Conservation (phyloP, 768 basidiomycete species). For the Chalciporus piperatus region DNA sequence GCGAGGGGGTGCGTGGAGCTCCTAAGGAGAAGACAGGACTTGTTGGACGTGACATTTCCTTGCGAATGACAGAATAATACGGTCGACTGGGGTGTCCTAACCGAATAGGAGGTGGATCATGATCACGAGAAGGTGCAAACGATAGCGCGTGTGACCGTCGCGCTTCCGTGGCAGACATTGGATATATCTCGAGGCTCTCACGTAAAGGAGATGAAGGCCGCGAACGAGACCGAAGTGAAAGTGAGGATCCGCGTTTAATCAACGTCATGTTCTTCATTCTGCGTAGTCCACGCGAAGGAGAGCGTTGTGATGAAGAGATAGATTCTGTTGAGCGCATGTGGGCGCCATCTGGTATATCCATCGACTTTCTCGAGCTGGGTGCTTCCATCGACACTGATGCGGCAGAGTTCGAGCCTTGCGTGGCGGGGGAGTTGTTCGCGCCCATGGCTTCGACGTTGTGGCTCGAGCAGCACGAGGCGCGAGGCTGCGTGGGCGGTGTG, state of each 20-base stretch:
- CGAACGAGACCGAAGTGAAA: slow-evolving; percentile 19
- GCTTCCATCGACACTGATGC: slow-evolving; percentile 23
- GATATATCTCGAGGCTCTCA: slow-evolving; percentile 16
- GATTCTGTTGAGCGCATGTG: slow-evolving; percentile 21
- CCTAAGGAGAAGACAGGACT: slow-evolving; percentile 30
- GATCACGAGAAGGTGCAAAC: slow-evolving; percentile 19
- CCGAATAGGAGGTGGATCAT: slow-evolving; percentile 29
- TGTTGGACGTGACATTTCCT: slow-evolving; percentile 41
- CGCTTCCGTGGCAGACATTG: slow-evolving; percentile 16
- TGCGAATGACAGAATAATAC: slow-evolving; percentile 55
- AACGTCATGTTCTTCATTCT: slow-evolving; percentile 38
- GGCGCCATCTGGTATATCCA: slow-evolving; percentile 14
- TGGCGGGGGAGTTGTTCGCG: slow-evolving; percentile 4
- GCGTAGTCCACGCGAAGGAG: slow-evolving; percentile 36
- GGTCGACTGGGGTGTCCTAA: slow-evolving; percentile 53
- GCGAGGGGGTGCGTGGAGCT: slow-evolving; percentile 26
- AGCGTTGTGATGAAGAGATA: slow-evolving; percentile 23
- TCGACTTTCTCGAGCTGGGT: slow-evolving; percentile 16
- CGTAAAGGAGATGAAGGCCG: slow-evolving; percentile 23
- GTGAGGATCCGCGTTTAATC: slow-evolving; percentile 27
- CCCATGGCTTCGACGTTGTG: slow-evolving; percentile 5
- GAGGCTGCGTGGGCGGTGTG: slow-evolving; percentile 10
- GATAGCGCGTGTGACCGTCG: slow-evolving; percentile 22
- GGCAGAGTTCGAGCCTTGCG: slow-evolving; percentile 15
- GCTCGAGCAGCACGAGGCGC: slow-evolving; percentile 11